Evolutionary conservation across 1,284 basidiomycete genomes (phyloP).

Genomic region (Fomitopsis pinicola): DNA sequence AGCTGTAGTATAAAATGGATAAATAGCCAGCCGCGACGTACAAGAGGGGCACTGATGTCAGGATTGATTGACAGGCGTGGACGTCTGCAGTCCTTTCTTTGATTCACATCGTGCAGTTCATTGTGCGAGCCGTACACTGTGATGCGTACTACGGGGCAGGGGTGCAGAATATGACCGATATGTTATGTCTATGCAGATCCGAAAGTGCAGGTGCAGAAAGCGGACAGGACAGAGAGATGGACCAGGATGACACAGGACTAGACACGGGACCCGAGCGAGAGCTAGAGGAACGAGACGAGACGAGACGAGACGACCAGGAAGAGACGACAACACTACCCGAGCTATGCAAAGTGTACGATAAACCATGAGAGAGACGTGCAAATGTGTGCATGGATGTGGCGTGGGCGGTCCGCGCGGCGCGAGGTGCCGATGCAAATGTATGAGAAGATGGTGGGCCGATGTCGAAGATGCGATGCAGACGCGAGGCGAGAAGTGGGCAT

Average conservation of each 20-base stretch:
- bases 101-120: not conserved
- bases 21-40: not conserved
- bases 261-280: not conserved
- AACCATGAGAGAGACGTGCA: not conserved
- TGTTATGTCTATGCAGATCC: not conserved
- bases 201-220: no score
- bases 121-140: not conserved
- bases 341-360: not conserved
- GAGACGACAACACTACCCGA: constrained; percentile 1
- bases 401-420: not conserved
- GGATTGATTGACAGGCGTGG: not conserved
- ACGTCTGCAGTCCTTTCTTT: not conserved
- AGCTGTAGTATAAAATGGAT: not conserved
- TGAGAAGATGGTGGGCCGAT: not conserved
- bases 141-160: not conserved
- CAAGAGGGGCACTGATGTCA: not conserved
- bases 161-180: not conserved
- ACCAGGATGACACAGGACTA: not conserved
- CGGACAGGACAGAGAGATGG: not conserved
- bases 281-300: not conserved
- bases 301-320: not conserved
- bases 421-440: not conserved
- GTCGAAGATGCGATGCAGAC: not conserved
- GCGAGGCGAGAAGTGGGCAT: not conserved
- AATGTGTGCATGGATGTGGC: not conserved